Evolutionary conservation across 2,329 filamentous ascomycete species (phyloP).

Genomic region (Sclerotinia nivalis): DNA sequence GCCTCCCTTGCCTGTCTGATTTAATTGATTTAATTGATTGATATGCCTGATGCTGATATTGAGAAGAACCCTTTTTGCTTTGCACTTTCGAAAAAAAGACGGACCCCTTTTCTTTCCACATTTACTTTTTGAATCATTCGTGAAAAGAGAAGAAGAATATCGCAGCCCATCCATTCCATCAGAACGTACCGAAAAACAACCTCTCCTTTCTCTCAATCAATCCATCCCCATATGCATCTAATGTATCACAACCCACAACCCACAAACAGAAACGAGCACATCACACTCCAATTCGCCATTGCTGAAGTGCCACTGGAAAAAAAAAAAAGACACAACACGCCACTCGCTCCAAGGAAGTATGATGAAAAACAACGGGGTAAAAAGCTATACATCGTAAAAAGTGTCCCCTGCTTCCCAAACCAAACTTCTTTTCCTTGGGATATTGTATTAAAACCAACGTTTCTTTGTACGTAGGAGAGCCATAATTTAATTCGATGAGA

Average conservation of each 20-base stretch:
- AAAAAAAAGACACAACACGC: conserved; percentile 16
- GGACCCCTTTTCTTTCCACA: conserved; percentile 17
- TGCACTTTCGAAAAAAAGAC: not conserved
- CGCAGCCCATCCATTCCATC: conserved; percentile 11
- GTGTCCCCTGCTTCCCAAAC: conserved; percentile 23
- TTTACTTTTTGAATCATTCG: conserved; percentile 35
- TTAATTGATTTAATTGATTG: conserved; percentile 8
- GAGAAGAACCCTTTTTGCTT: conserved; percentile 8
- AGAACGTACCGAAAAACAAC: conserved; percentile 1
- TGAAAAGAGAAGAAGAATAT: conserved; percentile 30
- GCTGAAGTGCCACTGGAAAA: conserved; percentile 26
- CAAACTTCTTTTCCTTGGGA: conserved; percentile 6
- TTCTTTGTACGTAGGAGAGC: conserved; percentile 32
- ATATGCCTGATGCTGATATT: conserved; percentile 4
- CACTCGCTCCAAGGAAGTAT: conserved; percentile 23
- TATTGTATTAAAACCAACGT: conserved; percentile 33
- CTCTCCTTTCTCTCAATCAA: not conserved
- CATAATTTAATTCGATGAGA: conserved; percentile 24
- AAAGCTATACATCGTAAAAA: conserved; percentile 38
- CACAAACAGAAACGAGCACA: conserved; percentile 13
- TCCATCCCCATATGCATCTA: conserved; percentile 8
- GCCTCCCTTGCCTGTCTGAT: not conserved
- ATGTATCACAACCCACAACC: conserved; percentile 6
- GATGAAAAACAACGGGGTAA: conserved; percentile 29
- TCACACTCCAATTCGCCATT: conserved; percentile 38